These are phyloP conservation scores for Porpolomopsis calyptriformis DNA, from an alignment of 768 basidiomycete genomes.

Conservation along the genomic window DNA sequence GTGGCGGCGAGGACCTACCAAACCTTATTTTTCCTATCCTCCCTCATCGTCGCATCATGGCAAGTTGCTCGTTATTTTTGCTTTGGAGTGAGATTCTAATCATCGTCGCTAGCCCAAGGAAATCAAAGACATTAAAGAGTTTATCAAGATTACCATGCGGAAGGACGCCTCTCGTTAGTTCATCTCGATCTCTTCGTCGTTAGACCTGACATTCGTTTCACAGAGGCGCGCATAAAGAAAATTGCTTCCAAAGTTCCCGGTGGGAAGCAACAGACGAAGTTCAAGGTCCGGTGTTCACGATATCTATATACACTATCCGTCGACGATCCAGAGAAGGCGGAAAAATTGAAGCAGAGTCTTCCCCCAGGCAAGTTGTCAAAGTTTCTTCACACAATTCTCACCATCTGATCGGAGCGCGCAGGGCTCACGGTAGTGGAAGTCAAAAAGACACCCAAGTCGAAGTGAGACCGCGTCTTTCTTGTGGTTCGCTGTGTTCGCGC, in stretches of 20 bases:
- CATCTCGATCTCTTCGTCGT: background rate
- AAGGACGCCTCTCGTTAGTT: slow-evolving; percentile 93
- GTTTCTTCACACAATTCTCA: background rate
- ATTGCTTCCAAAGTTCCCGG: slow-evolving; percentile 54
- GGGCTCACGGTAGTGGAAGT: slow-evolving; percentile 68
- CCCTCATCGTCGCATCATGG: no score
- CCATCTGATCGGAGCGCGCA: slow-evolving; percentile 17
- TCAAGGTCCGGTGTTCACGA: slow-evolving; percentile 95
- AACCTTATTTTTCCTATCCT: no score
- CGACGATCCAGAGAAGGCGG: slow-evolving; percentile 96
- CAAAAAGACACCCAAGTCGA: slow-evolving; percentile 61
- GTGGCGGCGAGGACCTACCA: no score
- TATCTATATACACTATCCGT: slow-evolving; percentile 96
- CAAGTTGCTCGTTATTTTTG: no score
- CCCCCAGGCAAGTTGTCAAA: slow-evolving; percentile 68
- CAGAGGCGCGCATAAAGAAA: slow-evolving; percentile 99
- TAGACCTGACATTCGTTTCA: slow-evolving; percentile 4
- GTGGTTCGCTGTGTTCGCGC: background rate
- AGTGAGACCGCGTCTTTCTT: slow-evolving; percentile 30
- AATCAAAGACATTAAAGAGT: slow-evolving; percentile 97
- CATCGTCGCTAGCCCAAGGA: no score
- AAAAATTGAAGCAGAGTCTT: slow-evolving; percentile 90
- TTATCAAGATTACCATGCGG: slow-evolving; percentile 93
- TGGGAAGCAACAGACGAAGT: slow-evolving; percentile 83
- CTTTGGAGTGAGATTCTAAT: no score